phyloP scores from a whole-genome alignment of 495 filamentous ascomycete genomes.

The Talaromyces borbonicus region DNA sequence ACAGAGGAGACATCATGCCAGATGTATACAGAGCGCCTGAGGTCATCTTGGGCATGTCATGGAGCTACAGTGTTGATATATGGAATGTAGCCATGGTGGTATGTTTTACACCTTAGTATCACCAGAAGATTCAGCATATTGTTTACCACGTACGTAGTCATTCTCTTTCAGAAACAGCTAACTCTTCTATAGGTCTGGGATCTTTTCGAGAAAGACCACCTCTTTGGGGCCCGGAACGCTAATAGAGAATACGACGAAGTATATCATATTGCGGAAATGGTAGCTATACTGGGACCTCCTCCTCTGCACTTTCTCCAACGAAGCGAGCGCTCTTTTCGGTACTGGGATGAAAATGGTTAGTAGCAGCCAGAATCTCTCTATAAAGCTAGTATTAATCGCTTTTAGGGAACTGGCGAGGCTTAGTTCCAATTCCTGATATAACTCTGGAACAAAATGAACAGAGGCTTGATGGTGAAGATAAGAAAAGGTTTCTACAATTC shows the following conservation, averaged over 20 bases:
- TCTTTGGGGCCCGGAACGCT: background rate
- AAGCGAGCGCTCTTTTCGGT: background rate
- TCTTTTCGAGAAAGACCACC: background rate
- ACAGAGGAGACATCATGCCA: constrained; percentile 22
- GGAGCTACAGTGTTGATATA: constrained; percentile 32
- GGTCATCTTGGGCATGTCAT: constrained; percentile 22
- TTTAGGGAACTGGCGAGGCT: background rate
- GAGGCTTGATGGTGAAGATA: constrained; percentile 17
- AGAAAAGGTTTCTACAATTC: constrained; percentile 20
- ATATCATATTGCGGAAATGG: constrained; percentile 21
- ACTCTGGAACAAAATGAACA: background rate
- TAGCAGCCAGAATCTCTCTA: background rate
- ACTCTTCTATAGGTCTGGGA: background rate
- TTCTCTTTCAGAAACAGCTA: background rate
- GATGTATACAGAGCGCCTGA: constrained; percentile 26
- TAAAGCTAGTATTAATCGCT: background rate
- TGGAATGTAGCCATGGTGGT: constrained; percentile 39
- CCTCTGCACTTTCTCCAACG: constrained; percentile 14
- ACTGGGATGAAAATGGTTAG: constrained; percentile 3
- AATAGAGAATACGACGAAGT: background rate
- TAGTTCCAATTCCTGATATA: background rate
- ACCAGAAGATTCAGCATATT: background rate
- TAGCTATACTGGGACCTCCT: constrained; percentile 21
- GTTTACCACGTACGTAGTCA: background rate
- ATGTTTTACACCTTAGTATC: constrained; percentile 1